These are phyloP conservation scores for Ormosia emarginata DNA, from an alignment of 306 rosid genomes.

Conservation along the genomic window DNA sequence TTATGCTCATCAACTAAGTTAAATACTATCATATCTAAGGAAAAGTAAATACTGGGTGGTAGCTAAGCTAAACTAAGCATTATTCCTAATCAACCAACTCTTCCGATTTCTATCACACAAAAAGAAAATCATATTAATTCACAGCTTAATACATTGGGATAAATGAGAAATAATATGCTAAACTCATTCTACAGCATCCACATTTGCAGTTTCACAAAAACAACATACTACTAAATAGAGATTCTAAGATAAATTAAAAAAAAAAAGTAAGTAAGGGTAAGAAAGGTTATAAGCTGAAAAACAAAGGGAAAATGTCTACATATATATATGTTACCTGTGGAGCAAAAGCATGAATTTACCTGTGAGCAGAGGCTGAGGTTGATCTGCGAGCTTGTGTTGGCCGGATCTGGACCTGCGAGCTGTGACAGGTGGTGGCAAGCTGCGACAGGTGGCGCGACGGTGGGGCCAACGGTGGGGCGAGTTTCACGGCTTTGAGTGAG, in stretches of 20 bases:
- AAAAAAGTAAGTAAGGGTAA: background rate
- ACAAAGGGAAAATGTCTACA: background rate
- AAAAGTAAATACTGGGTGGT: background rate
- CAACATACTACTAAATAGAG: background rate
- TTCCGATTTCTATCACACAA: background rate
- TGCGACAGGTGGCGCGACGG: too few relatives aligned
- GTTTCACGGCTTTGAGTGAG: too few relatives aligned
- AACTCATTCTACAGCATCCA: background rate
- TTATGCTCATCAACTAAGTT: background rate
- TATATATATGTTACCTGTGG: background rate
- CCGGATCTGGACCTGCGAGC: too few relatives aligned
- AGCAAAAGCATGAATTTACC: too few relatives aligned
- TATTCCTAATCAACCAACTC: background rate
- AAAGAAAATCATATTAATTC: background rate
- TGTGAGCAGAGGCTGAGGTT: too few relatives aligned
- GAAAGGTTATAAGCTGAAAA: background rate
- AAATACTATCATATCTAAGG: background rate
- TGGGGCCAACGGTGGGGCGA: too few relatives aligned
- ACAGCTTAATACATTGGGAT: background rate
- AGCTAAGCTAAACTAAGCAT: background rate
- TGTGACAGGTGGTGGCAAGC: too few relatives aligned
- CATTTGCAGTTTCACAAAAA: constrained; percentile 4
- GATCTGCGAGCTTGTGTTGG: too few relatives aligned
- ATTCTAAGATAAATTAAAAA: background rate
- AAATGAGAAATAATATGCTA: background rate